These are phyloP conservation scores for Eucalyptus guilfoylei DNA, from an alignment of 345 rosid genomes.

Conservation along the genomic window DNA sequence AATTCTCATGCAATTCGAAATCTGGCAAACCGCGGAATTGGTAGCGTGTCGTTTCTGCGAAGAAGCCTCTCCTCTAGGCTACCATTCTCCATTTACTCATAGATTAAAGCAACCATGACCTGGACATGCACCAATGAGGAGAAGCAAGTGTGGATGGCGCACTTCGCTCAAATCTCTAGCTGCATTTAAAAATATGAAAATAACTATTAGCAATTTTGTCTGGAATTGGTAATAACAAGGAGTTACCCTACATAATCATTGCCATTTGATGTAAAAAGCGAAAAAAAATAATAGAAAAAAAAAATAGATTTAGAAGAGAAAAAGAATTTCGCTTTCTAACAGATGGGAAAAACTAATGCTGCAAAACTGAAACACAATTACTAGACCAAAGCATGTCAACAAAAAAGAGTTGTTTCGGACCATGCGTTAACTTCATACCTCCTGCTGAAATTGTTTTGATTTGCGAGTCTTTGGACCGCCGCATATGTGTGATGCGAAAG, in stretches of 20 bases:
- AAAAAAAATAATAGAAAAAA: background rate
- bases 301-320: background rate
- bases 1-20: conserved; percentile 83
- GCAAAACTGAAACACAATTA: background rate
- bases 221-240: background rate
- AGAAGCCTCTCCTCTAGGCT: conserved; percentile 67
- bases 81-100: conserved; percentile 85
- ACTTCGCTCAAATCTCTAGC: conserved; percentile 78
- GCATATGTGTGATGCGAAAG: conserved; percentile 52
- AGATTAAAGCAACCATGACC: conserved; percentile 57
- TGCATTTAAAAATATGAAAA: background rate
- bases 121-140: conserved; percentile 84
- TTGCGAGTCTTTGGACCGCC: conserved; percentile 54
- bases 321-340: background rate
- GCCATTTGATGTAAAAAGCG: background rate
- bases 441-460: conserved; percentile 62
- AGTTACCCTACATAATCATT: background rate
- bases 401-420: background rate
- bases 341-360: background rate
- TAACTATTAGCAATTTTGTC: background rate
- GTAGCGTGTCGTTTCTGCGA: conserved; percentile 21
- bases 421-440: conserved; percentile 27
- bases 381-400: background rate
- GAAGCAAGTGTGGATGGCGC: conserved; percentile 81
- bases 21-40: conserved; percentile 76